Conservation (phyloP, 148 eudicot genomes). For the Rhododendron mucronatum region DNA sequence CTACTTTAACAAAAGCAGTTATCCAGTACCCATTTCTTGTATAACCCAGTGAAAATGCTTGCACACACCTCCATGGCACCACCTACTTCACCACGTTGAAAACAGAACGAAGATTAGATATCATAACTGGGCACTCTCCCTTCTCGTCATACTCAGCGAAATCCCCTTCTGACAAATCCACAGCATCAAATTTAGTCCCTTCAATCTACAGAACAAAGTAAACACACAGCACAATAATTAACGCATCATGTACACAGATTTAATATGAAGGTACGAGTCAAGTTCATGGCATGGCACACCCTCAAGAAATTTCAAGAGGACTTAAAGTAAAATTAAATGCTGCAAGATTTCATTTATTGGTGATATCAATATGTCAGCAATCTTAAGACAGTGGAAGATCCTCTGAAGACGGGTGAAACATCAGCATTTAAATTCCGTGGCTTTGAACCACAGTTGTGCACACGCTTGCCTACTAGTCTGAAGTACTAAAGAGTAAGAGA, state of each 20-base stretch:
- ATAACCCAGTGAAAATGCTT: not conserved
- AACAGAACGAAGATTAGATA: constrained; percentile 49
- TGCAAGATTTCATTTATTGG: not conserved
- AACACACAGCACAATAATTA: not conserved
- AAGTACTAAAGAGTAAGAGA: not conserved
- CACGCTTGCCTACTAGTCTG: too few species aligned
- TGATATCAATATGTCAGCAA: not conserved
- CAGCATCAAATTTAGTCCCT: constrained; percentile 64
- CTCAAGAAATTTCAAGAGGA: not conserved
- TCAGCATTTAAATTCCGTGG: not conserved
- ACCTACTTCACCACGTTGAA: constrained; percentile 52
- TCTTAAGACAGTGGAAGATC: not conserved
- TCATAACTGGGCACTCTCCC: constrained; percentile 68
- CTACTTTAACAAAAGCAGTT: not conserved
- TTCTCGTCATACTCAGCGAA: constrained; percentile 52
- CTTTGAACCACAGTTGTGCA: not conserved
- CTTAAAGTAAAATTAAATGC: not conserved
- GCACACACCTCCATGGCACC: not conserved
- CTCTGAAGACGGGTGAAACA: not conserved
- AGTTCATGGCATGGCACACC: not conserved
- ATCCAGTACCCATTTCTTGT: not conserved
- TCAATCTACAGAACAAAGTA: constrained; percentile 39
- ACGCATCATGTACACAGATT: not conserved
- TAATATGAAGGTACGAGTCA: not conserved
- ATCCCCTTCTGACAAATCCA: constrained; percentile 47